Evolutionary conservation across 352 stramenopile genomes (phyloP), one percentile per base, ranked within the genome.

Genomic region (Pythium phragmitis): DNA sequence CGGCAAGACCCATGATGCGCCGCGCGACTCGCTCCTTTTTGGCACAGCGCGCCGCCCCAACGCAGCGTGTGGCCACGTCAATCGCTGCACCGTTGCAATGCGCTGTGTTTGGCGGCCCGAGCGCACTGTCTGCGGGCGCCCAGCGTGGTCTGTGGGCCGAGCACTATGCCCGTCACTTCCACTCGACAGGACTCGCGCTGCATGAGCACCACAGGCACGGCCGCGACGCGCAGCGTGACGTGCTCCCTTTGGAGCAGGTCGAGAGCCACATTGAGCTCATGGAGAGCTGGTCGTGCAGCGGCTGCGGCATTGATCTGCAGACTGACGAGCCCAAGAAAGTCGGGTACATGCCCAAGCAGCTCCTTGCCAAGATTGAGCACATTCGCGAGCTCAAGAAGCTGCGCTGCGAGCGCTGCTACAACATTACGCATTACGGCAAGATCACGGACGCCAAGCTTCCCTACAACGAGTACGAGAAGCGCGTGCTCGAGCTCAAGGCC

Each of bases 391-490:
- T 92, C 60, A 89, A 88, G 69, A 83, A 85, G 37, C 69, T 96
- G 48, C 79, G 82, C 26, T 96, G 87, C 63, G 86, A 96, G 70
- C 87, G 87, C 33, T 96, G 87, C 70, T 94, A 88, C 71, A 83
- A 94, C 62, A 94, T 93, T 72, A 91, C 76, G 30, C 76, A 94
- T 61, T 92, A 96, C 52, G 87, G 87, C 36, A 92, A 93, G 62
- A 94, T 94, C 69, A 86, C 77, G 60, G 82, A 89, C 72, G 75
- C 82, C 21, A 90, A 90, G 64, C 81, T 94, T 69, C 81, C 85
- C 43, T 93, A 92, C 70, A 69, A 79, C 17, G 87, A 96, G 70
- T 97, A 97, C 76, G 87, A 94, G 66, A 81, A 91, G 65, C 82
- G 91, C 14, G 79, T 96, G n/a, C 77, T 88, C 67, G 82, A 86